phyloP scores from a whole-genome alignment of 768 basidiomycete species.

The Tylopilus sp. region DNA sequence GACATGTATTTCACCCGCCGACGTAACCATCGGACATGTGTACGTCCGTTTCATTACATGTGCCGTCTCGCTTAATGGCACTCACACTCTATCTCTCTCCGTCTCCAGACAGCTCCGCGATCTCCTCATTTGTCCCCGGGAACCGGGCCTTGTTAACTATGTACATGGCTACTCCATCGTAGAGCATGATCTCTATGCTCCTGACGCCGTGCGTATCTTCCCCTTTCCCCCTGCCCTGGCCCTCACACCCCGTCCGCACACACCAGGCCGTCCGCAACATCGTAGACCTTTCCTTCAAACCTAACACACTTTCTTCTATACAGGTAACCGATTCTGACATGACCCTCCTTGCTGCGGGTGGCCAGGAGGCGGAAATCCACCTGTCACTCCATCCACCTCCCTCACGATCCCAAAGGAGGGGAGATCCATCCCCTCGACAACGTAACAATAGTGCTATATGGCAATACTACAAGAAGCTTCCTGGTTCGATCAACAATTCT shows the following conservation, averaged over 20 bases:
- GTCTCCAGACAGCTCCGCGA: constrained; percentile 67
- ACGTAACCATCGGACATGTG: constrained; percentile 62
- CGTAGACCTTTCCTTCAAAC: constrained; percentile 52
- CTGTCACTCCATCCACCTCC: constrained; percentile 46
- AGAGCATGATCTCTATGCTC: constrained; percentile 54
- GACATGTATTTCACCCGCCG: constrained; percentile 38
- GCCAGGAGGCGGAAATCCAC: constrained; percentile 70
- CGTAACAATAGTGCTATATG: constrained; percentile 35
- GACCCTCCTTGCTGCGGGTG: constrained; percentile 71
- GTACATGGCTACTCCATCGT: constrained; percentile 50
- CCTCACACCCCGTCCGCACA: constrained; percentile 9
- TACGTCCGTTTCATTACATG: constrained; percentile 31
- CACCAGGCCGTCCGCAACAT: constrained; percentile 45
- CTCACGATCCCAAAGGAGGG: constrained; percentile 21
- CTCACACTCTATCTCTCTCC: constrained; percentile 9
- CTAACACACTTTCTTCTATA: constrained; percentile 63
- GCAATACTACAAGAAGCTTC: constrained; percentile 52
- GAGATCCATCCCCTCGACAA: constrained; percentile 10
- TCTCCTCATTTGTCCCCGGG: constrained; percentile 69
- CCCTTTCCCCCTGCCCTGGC: constrained; percentile 11
- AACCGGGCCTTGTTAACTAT: constrained; percentile 63
- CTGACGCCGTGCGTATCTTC: constrained; percentile 41
- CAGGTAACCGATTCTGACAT: constrained; percentile 47
- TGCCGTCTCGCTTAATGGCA: background rate
- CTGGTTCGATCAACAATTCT: constrained; percentile 80